A percentile compares a stretch with the other conserved stretches of the same genome.
These are phyloP conservation scores for Globisporangium splendens DNA, from an alignment of 352 stramenopile species.

Conservation along the genomic window DNA sequence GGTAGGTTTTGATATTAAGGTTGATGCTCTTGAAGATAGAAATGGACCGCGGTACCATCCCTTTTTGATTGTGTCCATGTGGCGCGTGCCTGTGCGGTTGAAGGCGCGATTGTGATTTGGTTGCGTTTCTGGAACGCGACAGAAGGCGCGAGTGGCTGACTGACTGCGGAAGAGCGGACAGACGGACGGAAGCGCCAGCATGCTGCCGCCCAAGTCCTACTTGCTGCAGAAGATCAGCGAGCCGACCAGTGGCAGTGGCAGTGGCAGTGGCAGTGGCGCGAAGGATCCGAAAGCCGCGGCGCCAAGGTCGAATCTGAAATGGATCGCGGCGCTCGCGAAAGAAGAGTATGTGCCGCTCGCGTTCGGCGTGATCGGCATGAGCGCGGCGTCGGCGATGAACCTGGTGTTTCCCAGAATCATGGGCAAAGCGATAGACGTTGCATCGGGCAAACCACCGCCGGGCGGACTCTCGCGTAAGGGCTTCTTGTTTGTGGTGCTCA, in stretches of 20 bases:
- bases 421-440: constrained; percentile 85
- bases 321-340: constrained; percentile 64
- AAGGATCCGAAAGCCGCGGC: constrained; percentile 4
- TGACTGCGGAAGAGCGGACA: background rate
- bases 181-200: constrained; percentile 14
- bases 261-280: constrained; percentile 9
- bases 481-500: constrained; percentile 83
- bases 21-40: too few species aligned
- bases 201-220: constrained; percentile 67
- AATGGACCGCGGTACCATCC: too few species aligned
- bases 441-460: constrained; percentile 68
- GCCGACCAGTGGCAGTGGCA: constrained; percentile 18
- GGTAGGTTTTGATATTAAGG: too few species aligned
- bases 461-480: constrained; percentile 73
- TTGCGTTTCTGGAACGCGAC: constrained; percentile 9
- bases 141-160: background rate
- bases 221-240: constrained; percentile 64
- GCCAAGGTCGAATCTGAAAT: constrained; percentile 45
- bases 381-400: constrained; percentile 84
- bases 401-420: constrained; percentile 88
- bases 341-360: constrained; percentile 67
- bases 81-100: background rate
- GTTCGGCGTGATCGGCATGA: constrained; percentile 75
- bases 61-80: background rate
- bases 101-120: background rate